Evolutionary conservation across 1,284 basidiomycete species (phyloP).

Genomic region (Schizophyllum amplum): DNA sequence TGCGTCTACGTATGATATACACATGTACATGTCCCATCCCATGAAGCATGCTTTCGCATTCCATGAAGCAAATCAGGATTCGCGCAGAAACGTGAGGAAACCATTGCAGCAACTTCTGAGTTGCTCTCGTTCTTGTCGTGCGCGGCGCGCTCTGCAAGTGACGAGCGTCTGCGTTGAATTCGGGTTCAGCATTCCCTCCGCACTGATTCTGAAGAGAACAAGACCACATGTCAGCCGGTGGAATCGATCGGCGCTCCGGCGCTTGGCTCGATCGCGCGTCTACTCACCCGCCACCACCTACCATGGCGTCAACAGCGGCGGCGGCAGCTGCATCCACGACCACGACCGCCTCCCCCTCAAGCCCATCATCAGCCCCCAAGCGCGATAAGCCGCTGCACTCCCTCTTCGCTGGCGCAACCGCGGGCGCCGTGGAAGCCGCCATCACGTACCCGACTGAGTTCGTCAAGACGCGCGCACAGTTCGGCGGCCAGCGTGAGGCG

Average conservation of each 20-base stretch:
- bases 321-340: neutral
- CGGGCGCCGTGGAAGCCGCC: slow-evolving; percentile 91
- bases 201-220: no score
- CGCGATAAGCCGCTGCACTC: neutral
- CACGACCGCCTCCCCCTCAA: neutral
- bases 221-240: no score
- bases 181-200: no score
- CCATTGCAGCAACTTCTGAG: no score
- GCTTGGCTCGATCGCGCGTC: no score
- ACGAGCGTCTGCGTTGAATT: no score
- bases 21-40: slow-evolving; percentile 4
- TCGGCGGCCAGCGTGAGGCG: slow-evolving; percentile 63
- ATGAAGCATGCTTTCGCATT: slow-evolving; percentile 1
- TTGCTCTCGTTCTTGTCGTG: no score
- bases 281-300: neutral
- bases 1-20: neutral
- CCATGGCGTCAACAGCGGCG: neutral
- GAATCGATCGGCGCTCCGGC: no score
- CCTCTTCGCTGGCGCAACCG: slow-evolving; percentile 78
- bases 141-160: no score
- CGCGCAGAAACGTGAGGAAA: no score
- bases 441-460: slow-evolving; percentile 91
- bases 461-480: slow-evolving; percentile 82
- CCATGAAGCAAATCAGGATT: no score
- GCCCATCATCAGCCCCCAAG: neutral